Base-by-base conservation (phyloP, 441 rosid species). In the Bruguiera hainesii region DNA sequence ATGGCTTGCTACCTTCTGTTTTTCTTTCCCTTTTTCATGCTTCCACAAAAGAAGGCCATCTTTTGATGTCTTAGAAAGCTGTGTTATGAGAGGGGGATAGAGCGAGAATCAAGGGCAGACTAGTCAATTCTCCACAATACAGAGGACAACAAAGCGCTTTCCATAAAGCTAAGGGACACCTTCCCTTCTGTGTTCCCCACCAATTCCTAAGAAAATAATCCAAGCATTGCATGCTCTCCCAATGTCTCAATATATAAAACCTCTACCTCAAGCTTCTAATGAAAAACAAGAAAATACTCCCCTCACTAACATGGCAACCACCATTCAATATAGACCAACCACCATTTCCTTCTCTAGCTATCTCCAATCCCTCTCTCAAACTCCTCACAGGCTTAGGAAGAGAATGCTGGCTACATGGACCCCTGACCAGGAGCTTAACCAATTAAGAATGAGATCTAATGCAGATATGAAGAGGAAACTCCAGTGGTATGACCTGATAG, bases 331-430 rank as follows among this genome's bases (percentile, higher is more conserved):
- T 48, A 48, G 69, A n/a, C 48, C 70, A 26, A 68, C 61, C 60
- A 65, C 62, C 75, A 63, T 68, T 64, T 73, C 67, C 79, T 72
- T 81, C 75, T 64, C 64, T 7, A 78, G 73, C 25, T 93, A 87
- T 77, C 76, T 90, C 55, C 80, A 80, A 10, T 80, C 96, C 62
- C 94, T 93, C 37, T 82, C 86, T 16, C 89, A 87, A 73, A 93
- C 96, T 63, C 98, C 96, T 64, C 93, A 78, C 61, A 83, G 85
- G 76, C 96, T 93, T 55, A 84, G 85, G 61, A 85, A 79, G 80
- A 87, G 97, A 83, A 85, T 90, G 96, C 73, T 93, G 65, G 98
- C 97, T 25, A 90, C 89, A 37, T 88, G 97, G 98, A 93, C 98
- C 23, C 96, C 96, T 6, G 90, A 85, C 70, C 85, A 90, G 73